Base-by-base conservation (phyloP, 495 filamentous ascomycete species). In the Elasticomyces elasticus region DNA sequence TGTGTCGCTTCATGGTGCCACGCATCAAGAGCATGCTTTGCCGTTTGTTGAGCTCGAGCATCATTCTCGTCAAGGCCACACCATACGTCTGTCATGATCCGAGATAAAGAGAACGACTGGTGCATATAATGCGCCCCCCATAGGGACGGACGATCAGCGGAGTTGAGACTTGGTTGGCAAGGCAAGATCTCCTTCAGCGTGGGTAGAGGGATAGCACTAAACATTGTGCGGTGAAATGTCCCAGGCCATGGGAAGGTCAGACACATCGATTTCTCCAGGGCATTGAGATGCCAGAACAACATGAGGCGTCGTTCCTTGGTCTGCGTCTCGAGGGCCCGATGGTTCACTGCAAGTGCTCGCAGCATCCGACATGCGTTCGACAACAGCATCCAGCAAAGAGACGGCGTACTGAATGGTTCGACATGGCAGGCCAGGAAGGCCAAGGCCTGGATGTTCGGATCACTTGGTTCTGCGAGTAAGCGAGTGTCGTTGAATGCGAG, bases 401-500 rank as follows among this genome's bases (percentile, higher is more conserved):
- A 46, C 1, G 55, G 55, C 5, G 55, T 58, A 6, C 28, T 52
- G 49, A 52, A 28, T 12, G 52, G 49, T 9, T 52, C 5, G 13
- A 49, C 41, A 25, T 52, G 28, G 28, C 37, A 46, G 13, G 49
- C 49, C 12, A 58, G 22, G 10, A 58, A n/a, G 5, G 45, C n/a
- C n/a, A 58, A 19, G 10, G 55, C 55, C 28, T 58, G 55, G 6
- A 58, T 52, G 47, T 46, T 48, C 9, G 37, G 7, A 11, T 52
- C 55, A 24, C 55, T 58, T n/a, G 55, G 55, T 17, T 58, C 49
- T 5, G 53, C 49, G 3, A 58, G 41, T 13, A 53, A 19, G 15
- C 55, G 50, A n/a, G 41, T 45, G 41, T 58, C 49, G 50, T 58
- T 52, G 40, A 58, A 27, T 13, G 55, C 48, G 11, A 58, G 55